phyloP scores from a whole-genome alignment of 2,329 filamentous ascomycete genomes.

The Didymellaceae sp. region DNA sequence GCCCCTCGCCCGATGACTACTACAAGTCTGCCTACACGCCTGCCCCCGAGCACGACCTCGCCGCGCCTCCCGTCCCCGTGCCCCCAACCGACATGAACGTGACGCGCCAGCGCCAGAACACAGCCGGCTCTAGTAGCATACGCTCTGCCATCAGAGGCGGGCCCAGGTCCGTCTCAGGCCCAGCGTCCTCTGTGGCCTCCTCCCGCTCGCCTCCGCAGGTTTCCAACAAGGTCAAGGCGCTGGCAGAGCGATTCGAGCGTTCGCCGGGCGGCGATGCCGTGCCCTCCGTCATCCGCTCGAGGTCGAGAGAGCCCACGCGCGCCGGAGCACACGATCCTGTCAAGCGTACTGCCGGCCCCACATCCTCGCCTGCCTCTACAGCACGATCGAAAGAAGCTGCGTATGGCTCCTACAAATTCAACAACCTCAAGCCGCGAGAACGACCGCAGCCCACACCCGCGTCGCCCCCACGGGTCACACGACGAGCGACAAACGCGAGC shows the following conservation, averaged over 20 bases:
- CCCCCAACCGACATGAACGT: slow-evolving; percentile 25
- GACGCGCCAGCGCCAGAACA: slow-evolving; percentile 39
- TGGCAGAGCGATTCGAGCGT: slow-evolving; percentile 48
- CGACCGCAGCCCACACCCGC: slow-evolving; percentile 44
- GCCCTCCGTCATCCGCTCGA: slow-evolving; percentile 29
- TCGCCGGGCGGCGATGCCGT: slow-evolving; percentile 33
- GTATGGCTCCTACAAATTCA: slow-evolving; percentile 46
- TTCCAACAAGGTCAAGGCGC: slow-evolving; percentile 45
- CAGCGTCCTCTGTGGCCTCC: slow-evolving; percentile 33
- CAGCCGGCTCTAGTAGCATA: slow-evolving; percentile 27
- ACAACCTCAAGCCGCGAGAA: slow-evolving; percentile 45
- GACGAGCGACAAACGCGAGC: slow-evolving; percentile 33
- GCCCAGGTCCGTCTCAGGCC: slow-evolving; percentile 40
- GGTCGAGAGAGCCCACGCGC: slow-evolving; percentile 28
- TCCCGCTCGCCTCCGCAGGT: slow-evolving; percentile 28
- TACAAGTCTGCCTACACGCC: slow-evolving; percentile 36
- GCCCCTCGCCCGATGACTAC: slow-evolving; percentile 39
- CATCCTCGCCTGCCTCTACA: slow-evolving; percentile 36
- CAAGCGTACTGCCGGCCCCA: slow-evolving; percentile 24
- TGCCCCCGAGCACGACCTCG: slow-evolving; percentile 15
- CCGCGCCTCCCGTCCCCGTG: slow-evolving; percentile 17
- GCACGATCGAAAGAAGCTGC: slow-evolving; percentile 39
- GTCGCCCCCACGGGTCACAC: slow-evolving; percentile 33
- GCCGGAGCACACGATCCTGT: slow-evolving; percentile 20
- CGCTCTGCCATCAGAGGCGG: slow-evolving; percentile 34